These are phyloP conservation scores for Rhodotorula sp. DNA, from an alignment of 1,284 basidiomycete species.

Conservation along the genomic window DNA sequence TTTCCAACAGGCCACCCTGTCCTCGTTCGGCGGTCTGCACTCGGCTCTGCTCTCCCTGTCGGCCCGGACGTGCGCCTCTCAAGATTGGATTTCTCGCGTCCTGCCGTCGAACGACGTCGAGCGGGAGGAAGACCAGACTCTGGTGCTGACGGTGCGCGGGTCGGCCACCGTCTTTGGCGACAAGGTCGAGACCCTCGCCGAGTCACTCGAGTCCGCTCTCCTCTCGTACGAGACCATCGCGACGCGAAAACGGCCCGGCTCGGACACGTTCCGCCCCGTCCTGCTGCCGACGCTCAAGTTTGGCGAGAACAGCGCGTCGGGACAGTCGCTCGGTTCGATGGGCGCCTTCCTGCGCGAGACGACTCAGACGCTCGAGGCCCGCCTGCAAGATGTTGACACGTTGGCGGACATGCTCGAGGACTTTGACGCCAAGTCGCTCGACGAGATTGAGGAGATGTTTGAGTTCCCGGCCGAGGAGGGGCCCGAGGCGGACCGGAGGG, in stretches of 20 bases:
- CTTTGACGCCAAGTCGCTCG: conserved; percentile 55
- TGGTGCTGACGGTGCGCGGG: conserved; percentile 53
- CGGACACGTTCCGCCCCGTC: conserved; percentile 44
- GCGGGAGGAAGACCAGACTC: conserved; percentile 57
- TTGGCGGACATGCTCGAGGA: conserved; percentile 68
- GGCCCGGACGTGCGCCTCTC: conserved; percentile 67
- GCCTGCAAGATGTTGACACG: conserved; percentile 65
- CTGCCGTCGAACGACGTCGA: conserved; percentile 71
- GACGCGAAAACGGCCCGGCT: conserved; percentile 34
- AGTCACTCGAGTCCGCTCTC: conserved; percentile 39
- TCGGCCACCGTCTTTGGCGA: conserved; percentile 35
- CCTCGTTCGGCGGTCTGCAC: conserved; percentile 80
- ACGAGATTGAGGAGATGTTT: conserved; percentile 49
- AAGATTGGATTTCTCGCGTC: conserved; percentile 61
- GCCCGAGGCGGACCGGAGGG: conserved; percentile 19
- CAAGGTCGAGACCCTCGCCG: conserved; percentile 34
- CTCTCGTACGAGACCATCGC: conserved; percentile 39
- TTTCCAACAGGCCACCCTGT: conserved; percentile 56
- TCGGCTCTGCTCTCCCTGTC: conserved; percentile 73
- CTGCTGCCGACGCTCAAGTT: conserved; percentile 36
- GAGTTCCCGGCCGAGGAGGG: conserved; percentile 28
- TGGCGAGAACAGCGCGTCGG: conserved; percentile 42
- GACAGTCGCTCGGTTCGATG: conserved; percentile 73
- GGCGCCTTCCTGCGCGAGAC: conserved; percentile 66
- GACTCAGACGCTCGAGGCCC: conserved; percentile 60